Conservation (phyloP, 2,329 filamentous ascomycete genomes). For the Ophiostoma montium region DNA sequence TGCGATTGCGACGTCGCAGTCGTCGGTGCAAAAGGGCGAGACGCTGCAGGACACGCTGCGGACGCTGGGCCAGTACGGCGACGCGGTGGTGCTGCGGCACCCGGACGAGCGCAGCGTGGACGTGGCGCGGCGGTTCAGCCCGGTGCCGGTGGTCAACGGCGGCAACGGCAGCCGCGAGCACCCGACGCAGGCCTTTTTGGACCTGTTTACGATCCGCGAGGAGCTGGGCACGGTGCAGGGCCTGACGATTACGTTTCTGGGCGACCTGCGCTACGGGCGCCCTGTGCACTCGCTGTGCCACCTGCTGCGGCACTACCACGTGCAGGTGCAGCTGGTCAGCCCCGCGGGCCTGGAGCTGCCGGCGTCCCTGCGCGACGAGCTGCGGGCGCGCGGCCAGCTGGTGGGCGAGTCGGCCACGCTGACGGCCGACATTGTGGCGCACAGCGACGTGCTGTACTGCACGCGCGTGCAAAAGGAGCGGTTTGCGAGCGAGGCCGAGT, state of each 20-base stretch:
- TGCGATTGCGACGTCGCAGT: constrained; percentile 66
- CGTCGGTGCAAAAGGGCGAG: constrained; percentile 89
- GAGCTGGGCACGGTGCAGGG: constrained; percentile 92
- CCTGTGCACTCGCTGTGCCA: constrained; percentile 93
- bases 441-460: constrained; percentile 89
- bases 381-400: constrained; percentile 63
- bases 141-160: constrained; percentile 90
- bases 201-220: constrained; percentile 96
- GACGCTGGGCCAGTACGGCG: constrained; percentile 85
- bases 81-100: constrained; percentile 92
- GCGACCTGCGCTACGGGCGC: constrained; percentile 84
- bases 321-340: constrained; percentile 81
- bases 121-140: constrained; percentile 71
- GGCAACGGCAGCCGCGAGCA: constrained; percentile 94
- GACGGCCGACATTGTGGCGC: constrained; percentile 73
- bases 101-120: constrained; percentile 70
- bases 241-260: constrained; percentile 88
- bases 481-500: constrained; percentile 67
- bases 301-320: constrained; percentile 88
- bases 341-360: constrained; percentile 70
- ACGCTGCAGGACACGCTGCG: constrained; percentile 84
- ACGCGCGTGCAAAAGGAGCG: constrained; percentile 94
- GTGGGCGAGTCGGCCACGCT: constrained; percentile 61
- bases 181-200: constrained; percentile 92
- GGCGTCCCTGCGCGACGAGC: constrained; percentile 54